phyloP scores from a whole-genome alignment of 352 stramenopile species.

The Phytopythium boreale region DNA sequence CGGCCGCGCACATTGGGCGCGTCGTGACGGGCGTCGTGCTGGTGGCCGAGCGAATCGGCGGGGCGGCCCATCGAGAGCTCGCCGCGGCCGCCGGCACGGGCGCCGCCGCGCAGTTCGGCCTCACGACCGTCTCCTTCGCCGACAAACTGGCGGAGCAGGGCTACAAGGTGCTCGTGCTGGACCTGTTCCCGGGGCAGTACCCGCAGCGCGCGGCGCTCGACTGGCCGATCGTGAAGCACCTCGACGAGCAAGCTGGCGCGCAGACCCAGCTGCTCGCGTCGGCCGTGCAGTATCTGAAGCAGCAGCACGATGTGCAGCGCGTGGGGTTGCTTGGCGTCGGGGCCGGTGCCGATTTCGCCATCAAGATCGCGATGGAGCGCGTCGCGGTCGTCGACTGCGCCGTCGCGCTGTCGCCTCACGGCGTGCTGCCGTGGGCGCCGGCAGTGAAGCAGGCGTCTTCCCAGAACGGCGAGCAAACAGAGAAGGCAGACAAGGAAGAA shows the following conservation, averaged over 20 bases:
- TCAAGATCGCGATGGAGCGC: conserved; percentile 56
- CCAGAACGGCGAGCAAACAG: background rate
- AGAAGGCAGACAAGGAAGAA: conserved; percentile 6
- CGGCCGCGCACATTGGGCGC: conserved; percentile 72
- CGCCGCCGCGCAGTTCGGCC: conserved; percentile 35
- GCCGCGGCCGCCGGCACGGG: conserved; percentile 1
- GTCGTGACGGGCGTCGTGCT: conserved; percentile 84
- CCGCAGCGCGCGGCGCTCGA: conserved; percentile 8
- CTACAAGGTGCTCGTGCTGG: conserved; percentile 83
- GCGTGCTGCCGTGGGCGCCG: conserved; percentile 31
- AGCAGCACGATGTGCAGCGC: conserved; percentile 73
- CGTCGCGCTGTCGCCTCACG: conserved; percentile 70
- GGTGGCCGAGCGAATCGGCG: conserved; percentile 36
- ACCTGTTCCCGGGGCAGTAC: conserved; percentile 25
- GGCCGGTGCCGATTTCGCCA: conserved; percentile 59
- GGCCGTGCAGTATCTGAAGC: conserved; percentile 54
- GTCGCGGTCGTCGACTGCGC: conserved; percentile 49
- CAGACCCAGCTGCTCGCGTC: conserved; percentile 37
- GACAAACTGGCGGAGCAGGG: conserved; percentile 86
- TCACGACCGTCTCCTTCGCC: conserved; percentile 70
- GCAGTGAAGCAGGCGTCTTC: background rate
- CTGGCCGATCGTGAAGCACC: conserved; percentile 12
- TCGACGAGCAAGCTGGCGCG: conserved; percentile 10
- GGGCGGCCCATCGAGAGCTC: conserved; percentile 26
- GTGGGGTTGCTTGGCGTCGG: conserved; percentile 67